Evolutionary conservation across 768 basidiomycete genomes (phyloP).

Genomic region (Amylocystis lapponica): DNA sequence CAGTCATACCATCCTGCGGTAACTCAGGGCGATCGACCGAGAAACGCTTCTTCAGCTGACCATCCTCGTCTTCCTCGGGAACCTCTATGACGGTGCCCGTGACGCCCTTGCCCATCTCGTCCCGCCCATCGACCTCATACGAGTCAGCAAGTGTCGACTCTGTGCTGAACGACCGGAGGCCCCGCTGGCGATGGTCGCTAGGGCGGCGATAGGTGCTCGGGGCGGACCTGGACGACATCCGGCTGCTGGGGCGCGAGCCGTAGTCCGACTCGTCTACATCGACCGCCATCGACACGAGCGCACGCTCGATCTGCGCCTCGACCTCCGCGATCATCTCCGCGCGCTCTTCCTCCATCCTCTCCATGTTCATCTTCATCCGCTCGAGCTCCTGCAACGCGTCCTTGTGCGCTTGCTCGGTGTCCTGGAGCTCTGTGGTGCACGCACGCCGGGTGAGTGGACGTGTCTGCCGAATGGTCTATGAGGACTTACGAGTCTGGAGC

Average conservation of each 20-base stretch:
- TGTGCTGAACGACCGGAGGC: conserved; percentile 65
- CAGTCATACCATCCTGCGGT: conserved; percentile 73
- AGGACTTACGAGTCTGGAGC: conserved; percentile 66
- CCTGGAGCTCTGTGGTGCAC: conserved; percentile 55
- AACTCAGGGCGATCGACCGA: conserved; percentile 62
- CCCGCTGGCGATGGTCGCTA: conserved; percentile 51
- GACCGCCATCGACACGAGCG: conserved; percentile 79
- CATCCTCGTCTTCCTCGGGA: conserved; percentile 39
- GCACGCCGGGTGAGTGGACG: background rate
- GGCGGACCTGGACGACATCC: conserved; percentile 50
- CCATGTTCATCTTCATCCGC: conserved; percentile 80
- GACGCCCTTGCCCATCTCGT: conserved; percentile 26
- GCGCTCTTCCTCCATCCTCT: conserved; percentile 82
- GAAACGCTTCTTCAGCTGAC: conserved; percentile 68
- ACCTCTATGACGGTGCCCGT: conserved; percentile 53
- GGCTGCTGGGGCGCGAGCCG: conserved; percentile 62
- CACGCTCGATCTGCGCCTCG: conserved; percentile 85
- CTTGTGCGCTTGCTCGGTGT: conserved; percentile 77
- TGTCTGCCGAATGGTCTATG: background rate
- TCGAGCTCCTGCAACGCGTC: conserved; percentile 79
- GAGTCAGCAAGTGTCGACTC: conserved; percentile 77
- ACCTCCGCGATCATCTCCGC: conserved; percentile 91
- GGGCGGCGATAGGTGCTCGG: conserved; percentile 50
- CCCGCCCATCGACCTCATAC: conserved; percentile 40
- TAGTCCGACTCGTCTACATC: conserved; percentile 77